phyloP scores from a whole-genome alignment of 148 eudicot genomes.

The Drosera capensis region DNA sequence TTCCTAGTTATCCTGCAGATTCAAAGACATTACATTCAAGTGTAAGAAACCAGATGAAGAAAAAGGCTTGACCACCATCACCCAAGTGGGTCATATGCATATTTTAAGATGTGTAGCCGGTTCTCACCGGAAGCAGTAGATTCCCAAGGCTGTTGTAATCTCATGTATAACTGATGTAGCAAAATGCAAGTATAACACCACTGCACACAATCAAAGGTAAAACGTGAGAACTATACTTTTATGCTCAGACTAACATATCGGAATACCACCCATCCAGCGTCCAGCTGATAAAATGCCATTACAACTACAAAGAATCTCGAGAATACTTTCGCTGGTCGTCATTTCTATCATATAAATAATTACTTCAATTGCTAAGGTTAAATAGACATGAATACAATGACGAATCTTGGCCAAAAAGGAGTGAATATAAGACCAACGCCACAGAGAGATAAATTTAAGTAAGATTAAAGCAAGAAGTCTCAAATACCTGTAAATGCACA shows the following conservation, averaged over 20 bases:
- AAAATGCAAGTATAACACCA: constrained; percentile 60
- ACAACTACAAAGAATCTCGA: no score
- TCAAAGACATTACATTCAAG: not conserved
- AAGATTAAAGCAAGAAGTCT: not conserved
- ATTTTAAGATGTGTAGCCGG: not conserved
- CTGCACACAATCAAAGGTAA: constrained; percentile 21
- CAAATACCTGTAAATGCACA: constrained; percentile 57
- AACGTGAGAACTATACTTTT: constrained; percentile 1
- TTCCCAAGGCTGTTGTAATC: constrained; percentile 82
- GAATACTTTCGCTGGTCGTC: no score
- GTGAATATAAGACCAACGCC: no score
- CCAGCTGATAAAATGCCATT: no score
- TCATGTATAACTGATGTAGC: constrained; percentile 81
- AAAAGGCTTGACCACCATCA: not conserved
- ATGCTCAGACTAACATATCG: no score
- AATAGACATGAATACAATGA: no score
- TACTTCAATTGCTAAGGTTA: no score
- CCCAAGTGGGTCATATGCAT: not conserved
- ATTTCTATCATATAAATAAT: no score
- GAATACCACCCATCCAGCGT: no score
- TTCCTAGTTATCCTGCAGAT: constrained; percentile 55
- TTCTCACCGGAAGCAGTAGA: constrained; percentile 81
- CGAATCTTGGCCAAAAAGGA: no score
- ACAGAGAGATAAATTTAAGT: no score
- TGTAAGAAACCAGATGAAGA: not conserved